phyloP scores from a whole-genome alignment of 805 yeast species.

The Ogataea allantospora region DNA sequence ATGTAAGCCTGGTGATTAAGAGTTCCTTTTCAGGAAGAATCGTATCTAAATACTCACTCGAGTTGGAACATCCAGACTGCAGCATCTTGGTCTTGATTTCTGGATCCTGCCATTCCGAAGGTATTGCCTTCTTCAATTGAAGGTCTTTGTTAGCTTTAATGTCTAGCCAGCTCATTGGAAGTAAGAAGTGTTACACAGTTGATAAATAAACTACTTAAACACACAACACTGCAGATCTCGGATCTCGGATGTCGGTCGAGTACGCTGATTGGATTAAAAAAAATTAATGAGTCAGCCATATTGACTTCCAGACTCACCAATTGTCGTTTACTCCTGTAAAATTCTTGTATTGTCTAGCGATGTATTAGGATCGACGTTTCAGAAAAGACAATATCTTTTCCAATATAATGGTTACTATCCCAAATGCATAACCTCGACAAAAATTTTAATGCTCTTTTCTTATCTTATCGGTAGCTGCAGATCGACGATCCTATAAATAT shows the following conservation, averaged over 20 bases:
- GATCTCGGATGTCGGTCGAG: background rate
- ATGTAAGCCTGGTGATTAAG: conserved; percentile 35
- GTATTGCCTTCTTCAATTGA: conserved; percentile 27
- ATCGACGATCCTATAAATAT: background rate
- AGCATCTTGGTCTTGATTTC: conserved; percentile 33
- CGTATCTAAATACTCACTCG: conserved; percentile 36
- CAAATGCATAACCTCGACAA: too few relatives aligned
- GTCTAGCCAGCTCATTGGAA: conserved; percentile 10
- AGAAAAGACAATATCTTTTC: too few relatives aligned
- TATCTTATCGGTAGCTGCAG: background rate
- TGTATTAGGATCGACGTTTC: too few relatives aligned
- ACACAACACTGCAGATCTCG: conserved; percentile 2
- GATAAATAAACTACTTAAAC: background rate
- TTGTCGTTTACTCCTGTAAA: too few relatives aligned
- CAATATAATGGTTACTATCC: too few relatives aligned
- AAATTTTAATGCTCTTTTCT: too few relatives aligned
- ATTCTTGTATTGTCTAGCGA: too few relatives aligned
- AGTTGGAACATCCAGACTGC: conserved; percentile 38
- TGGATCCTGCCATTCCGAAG: conserved; percentile 45
- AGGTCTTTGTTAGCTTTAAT: conserved; percentile 12
- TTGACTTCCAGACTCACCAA: too few relatives aligned
- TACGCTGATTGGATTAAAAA: background rate
- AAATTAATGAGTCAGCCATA: too few relatives aligned
- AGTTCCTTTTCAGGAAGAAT: conserved; percentile 35
- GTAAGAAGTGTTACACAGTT: background rate